Percentiles rank a stretch among this genome's conserved stretches.
These are phyloP conservation scores for Miamiensis avidus DNA, from an alignment of 169 alveolate genomes.

Conservation along the genomic window DNA sequence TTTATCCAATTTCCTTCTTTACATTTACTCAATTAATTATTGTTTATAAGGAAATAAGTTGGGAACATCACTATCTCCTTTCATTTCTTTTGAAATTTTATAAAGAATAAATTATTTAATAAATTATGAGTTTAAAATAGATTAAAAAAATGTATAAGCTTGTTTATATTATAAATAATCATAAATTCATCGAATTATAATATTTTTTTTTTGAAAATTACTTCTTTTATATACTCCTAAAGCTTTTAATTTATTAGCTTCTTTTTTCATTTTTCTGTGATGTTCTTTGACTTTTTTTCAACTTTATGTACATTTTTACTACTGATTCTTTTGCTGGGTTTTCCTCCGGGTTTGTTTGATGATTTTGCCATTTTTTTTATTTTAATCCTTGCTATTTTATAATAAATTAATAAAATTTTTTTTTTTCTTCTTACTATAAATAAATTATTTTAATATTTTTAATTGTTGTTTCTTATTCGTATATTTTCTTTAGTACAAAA, in stretches of 20 bases:
- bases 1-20: conserved; percentile 22
- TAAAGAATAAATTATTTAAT: background rate
- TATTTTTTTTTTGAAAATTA: background rate
- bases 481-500: background rate
- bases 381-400: background rate
- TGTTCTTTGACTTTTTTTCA: conserved; percentile 83
- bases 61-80: conserved; percentile 10
- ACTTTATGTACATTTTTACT: conserved; percentile 75
- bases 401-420: no score
- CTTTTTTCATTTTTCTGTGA: conserved; percentile 80
- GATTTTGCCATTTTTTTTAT: conserved; percentile 36
- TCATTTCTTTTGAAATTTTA: no score
- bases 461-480: background rate
- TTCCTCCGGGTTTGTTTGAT: conserved; percentile 42
- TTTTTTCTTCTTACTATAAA: no score
- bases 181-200: no score
- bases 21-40: conserved; percentile 37
- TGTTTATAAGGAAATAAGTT: conserved; percentile 28
- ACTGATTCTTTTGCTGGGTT: conserved; percentile 63
- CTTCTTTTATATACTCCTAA: conserved; percentile 57
- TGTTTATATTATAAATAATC: background rate
- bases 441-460: no score
- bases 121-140: conserved; percentile 13
- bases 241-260: conserved; percentile 77
- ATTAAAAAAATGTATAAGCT: no score